Base-by-base conservation (phyloP, 108 stramenopile species). In the Skeletonema grethae region DNA sequence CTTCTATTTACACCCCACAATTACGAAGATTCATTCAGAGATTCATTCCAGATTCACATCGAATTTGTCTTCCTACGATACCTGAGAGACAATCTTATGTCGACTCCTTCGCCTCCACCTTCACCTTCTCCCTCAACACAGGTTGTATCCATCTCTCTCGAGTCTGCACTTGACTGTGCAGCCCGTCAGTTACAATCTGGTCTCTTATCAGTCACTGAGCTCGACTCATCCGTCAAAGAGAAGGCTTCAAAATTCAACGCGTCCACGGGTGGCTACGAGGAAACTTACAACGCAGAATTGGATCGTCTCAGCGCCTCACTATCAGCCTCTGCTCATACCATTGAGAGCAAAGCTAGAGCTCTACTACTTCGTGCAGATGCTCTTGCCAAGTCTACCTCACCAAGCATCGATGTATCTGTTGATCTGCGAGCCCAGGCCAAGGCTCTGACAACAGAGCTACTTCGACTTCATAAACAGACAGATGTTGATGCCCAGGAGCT, bases 341-440 rank as follows among this genome's bases (percentile, higher is more conserved):
- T 58, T 41, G 16, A 58, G 57, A 58, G 57, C 57, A 41, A 58
- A 24, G 57, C 18, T 15, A 58, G 57, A 58, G 57, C 57, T 41
- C 57, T 58, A 15, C 57, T 58, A 12, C 28, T 58, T 24, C 25
- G n/a, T 24, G 57, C 57, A 24, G 57, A 58, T 41, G 57, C 57
- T 28, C 28, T 58, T 24, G 57, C 57, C 28, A 24, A 41, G 28
- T n/a, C 57, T 58, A 58, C 20, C n/a, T n/a, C 41, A n/a, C 41
- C 41, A n/a, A 43, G 41, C 41, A 43, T 43, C 13, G 13, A 24
- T 24, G 28, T 41, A 12, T 12, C 57, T 5, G 57, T 12, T 58
- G 57, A 41, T 58, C 25, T 41, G 12, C 24, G 25, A 24, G 57
- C 57, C 57, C 25, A 58, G 24, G 57, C 28, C 25, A 58, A 58